Base-by-base conservation (phyloP, 139 green algal species). In the Haematococcus lacustris region DNA sequence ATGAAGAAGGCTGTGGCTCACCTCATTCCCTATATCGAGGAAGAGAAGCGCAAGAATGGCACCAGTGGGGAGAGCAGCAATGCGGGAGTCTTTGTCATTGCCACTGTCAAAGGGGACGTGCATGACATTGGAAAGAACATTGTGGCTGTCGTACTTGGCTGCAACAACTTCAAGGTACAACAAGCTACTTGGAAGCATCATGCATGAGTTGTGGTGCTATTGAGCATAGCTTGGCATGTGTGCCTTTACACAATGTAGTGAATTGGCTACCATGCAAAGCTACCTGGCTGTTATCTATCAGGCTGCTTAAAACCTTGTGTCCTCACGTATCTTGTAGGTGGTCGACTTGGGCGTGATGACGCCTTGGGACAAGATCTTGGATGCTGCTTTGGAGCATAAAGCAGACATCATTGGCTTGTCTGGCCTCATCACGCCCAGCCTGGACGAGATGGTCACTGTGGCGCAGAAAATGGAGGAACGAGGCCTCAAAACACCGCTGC, bases 121-220 rank as follows among this genome's bases (percentile, higher is more conserved):
- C 95, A 99, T 70, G 95, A 99, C 85, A 99, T 99, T 38, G 95
- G 95, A 74, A 99, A 99, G 85, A 99, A 99, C 89, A 99, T 99
- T 60, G 95, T 99, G 41, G 77, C 86, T 3, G 95, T 99, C 5
- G 95, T 99, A 73, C 81, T 99, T 67, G 95, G 95, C 38, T 99
- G 95, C 92, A 99, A 99, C 89, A 99, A 99, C 86, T 99, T 97
- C 91, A 98, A 97, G 87, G 93, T 97, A n/a, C n/a, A n/a, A n/a
- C n/a, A n/a, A n/a, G n/a, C n/a, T n/a, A n/a, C n/a, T n/a, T n/a
- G n/a, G n/a, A n/a, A n/a, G n/a, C n/a, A n/a, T n/a, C n/a, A n/a
- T n/a, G n/a, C n/a, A n/a, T n/a, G n/a, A n/a, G n/a, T n/a, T n/a
- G n/a, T n/a, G n/a, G n/a, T n/a, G n/a, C n/a, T n/a, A n/a, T n/a